phyloP scores from a whole-genome alignment of 108 stramenopile species.

The Phaeodactylum tricornutum region DNA sequence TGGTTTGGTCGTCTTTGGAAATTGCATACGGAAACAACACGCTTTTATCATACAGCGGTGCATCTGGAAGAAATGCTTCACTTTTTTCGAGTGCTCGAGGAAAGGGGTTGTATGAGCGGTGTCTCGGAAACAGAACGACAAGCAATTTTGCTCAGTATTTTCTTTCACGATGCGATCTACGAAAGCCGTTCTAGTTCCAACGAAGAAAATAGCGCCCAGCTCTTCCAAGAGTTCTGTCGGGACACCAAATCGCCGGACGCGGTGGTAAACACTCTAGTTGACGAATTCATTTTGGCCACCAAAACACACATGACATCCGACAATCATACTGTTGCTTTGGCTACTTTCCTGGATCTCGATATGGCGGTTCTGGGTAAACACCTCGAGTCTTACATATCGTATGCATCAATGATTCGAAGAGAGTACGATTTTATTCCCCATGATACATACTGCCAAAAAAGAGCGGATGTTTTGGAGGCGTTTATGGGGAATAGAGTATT shows the following conservation, averaged over 20 bases:
- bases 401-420: conserved; percentile 61
- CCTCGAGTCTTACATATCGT: conserved; percentile 29
- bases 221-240: conserved; percentile 50
- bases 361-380: conserved; percentile 71
- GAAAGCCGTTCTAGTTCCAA: conserved; percentile 56
- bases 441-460: conserved; percentile 55
- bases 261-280: conserved; percentile 3
- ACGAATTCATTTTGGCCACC: conserved; percentile 25
- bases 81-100: conserved; percentile 34
- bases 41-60: conserved; percentile 71
- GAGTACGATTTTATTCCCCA: conserved; percentile 58
- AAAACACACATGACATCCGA: conserved; percentile 15
- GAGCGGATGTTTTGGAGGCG: conserved; percentile 52
- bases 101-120: no score
- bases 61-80: conserved; percentile 64
- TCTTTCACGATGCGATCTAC: conserved; percentile 84
- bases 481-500: no score
- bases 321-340: conserved; percentile 4
- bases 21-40: conserved; percentile 35
- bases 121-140: neutral
- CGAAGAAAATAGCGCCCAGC: conserved; percentile 61
- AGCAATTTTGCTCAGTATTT: conserved; percentile 33
- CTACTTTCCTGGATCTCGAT: conserved; percentile 69
- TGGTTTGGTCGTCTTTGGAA: conserved; percentile 46
- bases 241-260: neutral